Evolutionary conservation across 139 green algal genomes (phyloP).

Genomic region (Cymbomonas tetramitiformis): DNA sequence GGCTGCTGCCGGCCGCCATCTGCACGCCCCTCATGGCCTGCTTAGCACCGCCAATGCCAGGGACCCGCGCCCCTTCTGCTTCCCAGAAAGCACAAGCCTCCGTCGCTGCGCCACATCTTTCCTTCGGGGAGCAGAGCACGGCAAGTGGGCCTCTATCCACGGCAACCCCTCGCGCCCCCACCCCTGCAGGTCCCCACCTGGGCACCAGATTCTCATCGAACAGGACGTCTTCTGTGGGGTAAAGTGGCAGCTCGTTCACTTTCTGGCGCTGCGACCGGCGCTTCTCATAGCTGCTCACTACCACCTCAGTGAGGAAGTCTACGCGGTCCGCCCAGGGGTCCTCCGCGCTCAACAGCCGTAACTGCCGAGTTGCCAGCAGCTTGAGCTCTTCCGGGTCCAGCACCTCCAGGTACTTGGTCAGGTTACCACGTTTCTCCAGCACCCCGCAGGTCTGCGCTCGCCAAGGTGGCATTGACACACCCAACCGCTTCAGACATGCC

Average conservation of each 20-base stretch:
- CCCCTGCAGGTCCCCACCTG: not conserved
- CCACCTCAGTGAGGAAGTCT: slow-evolving; percentile 61
- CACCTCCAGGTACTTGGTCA: slow-evolving; percentile 38
- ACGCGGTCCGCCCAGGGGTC: slow-evolving; percentile 48
- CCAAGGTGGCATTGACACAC: no score
- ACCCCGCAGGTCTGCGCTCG: slow-evolving; percentile 62
- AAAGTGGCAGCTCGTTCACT: slow-evolving; percentile 85
- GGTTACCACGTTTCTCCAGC: slow-evolving; percentile 46
- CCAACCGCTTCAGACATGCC: no score
- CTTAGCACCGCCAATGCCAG: no score
- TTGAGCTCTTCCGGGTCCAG: slow-evolving; percentile 52
- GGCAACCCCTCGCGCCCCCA: not conserved
- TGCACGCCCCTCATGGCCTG: no score
- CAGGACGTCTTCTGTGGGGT: slow-evolving; percentile 84
- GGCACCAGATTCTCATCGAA: slow-evolving; percentile 73
- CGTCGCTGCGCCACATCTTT: no score
- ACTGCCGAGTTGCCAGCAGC: slow-evolving; percentile 49
- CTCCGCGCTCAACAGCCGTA: slow-evolving; percentile 55
- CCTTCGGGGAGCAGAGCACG: no score
- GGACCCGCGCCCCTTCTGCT: no score
- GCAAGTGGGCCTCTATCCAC: no score
- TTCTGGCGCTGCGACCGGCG: slow-evolving; percentile 47
- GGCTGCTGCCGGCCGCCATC: no score
- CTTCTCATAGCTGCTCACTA: slow-evolving; percentile 55
- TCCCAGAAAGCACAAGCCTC: no score